These are phyloP conservation scores for Aspergillus quadricinctus DNA, from an alignment of 2,329 filamentous ascomycete species.

Conservation along the genomic window DNA sequence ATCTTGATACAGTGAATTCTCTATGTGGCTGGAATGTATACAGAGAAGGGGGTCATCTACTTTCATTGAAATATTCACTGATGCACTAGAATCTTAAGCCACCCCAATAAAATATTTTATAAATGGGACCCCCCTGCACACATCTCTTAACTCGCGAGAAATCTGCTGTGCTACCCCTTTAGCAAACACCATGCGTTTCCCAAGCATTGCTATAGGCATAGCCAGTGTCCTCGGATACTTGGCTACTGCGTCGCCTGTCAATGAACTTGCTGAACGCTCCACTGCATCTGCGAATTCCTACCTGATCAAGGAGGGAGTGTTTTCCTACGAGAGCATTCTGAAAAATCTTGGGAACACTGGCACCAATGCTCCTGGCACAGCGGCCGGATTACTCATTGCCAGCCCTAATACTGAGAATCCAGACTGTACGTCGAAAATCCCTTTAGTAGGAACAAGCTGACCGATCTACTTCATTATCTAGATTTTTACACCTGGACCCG, in stretches of 20 bases:
- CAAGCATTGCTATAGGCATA: neutral
- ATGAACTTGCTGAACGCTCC: neutral
- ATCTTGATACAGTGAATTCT: too few relatives aligned
- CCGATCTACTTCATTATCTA: slow-evolving; percentile 24
- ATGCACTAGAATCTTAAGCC: neutral
- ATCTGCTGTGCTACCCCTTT: neutral
- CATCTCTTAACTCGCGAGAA: neutral
- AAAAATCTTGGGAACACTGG: neutral
- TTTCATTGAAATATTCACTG: neutral
- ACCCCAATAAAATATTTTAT: neutral
- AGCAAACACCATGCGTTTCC: neutral
- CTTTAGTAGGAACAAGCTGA: neutral
- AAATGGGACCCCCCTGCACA: neutral
- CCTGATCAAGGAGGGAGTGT: neutral
- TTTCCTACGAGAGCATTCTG: neutral
- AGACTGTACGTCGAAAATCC: slow-evolving; percentile 42
- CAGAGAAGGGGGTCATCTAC: neutral
- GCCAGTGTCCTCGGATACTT: neutral
- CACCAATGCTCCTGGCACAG: slow-evolving; percentile 34
- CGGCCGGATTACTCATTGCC: slow-evolving; percentile 50
- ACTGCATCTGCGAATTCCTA: neutral
- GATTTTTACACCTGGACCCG: slow-evolving; percentile 75
- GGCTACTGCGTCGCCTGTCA: neutral
- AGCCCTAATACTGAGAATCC: slow-evolving; percentile 51
- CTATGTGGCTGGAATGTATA: neutral